Percentiles rank a stretch among this genome's conserved stretches.
Evolutionary conservation across 2,329 filamentous ascomycete species (phyloP).

Genomic region (Pseudocercospora musae): DNA sequence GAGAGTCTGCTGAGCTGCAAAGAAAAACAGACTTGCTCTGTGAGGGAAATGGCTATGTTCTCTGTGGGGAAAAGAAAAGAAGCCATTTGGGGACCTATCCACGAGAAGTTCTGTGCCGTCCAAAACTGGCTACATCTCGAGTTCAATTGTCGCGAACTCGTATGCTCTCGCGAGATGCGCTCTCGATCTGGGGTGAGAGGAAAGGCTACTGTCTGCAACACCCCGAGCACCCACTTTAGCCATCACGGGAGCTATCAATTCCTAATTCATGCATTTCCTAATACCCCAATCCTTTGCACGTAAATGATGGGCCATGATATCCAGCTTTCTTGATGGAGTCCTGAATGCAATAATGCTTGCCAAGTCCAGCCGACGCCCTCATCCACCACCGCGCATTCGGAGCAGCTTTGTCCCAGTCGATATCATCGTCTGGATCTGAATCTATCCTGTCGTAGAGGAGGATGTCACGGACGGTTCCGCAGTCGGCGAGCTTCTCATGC

Average conservation of each 20-base stretch:
- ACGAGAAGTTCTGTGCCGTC: too few species aligned
- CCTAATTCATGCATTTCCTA: neutral
- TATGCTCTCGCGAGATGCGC: too few species aligned
- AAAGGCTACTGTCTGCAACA: too few species aligned
- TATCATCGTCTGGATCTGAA: neutral
- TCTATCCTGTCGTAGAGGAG: neutral
- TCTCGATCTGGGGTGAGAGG: too few species aligned
- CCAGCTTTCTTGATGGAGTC: neutral
- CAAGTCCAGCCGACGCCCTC: neutral
- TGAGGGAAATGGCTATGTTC: too few species aligned
- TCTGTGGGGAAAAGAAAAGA: too few species aligned
- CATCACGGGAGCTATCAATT: neutral
- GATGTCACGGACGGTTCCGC: neutral
- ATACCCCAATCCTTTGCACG: neutral
- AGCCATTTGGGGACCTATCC: too few species aligned
- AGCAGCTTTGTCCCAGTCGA: neutral
- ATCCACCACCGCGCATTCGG: neutral
- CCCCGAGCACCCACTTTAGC: too few species aligned
- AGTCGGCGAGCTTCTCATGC: neutral
- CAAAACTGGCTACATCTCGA: too few species aligned
- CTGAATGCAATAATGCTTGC: neutral
- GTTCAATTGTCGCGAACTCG: too few species aligned
- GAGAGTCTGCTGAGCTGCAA: too few species aligned
- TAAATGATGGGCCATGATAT: neutral
- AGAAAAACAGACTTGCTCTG: too few species aligned